These are phyloP conservation scores for Lodderomyces parapsilosis DNA, from an alignment of 1,139 yeast genomes.

Conservation along the genomic window DNA sequence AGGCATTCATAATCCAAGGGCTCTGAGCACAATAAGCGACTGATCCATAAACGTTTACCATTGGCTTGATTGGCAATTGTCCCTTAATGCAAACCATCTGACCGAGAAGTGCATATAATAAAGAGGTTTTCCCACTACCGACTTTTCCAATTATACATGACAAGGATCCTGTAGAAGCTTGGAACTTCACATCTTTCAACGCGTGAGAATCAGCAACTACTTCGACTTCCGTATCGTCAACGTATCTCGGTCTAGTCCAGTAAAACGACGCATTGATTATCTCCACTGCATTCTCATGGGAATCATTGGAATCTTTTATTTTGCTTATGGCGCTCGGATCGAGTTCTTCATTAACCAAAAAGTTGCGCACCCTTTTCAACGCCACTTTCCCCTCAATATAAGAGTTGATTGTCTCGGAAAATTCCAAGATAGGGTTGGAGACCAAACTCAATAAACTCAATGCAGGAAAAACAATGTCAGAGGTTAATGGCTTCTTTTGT, in stretches of 20 bases:
- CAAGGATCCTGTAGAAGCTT: conserved; percentile 55
- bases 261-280: conserved; percentile 18
- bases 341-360: conserved; percentile 27
- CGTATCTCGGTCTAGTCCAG: conserved; percentile 13
- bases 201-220: conserved; percentile 26
- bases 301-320: neutral
- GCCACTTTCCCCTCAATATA: conserved; percentile 32
- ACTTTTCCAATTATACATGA: conserved; percentile 74
- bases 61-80: conserved; percentile 4
- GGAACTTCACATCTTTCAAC: conserved; percentile 47
- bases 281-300: conserved; percentile 10
- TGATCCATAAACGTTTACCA: conserved; percentile 18
- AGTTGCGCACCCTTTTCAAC: conserved; percentile 25
- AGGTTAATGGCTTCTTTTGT: conserved; percentile 23
- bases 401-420: conserved; percentile 27
- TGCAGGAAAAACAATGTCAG: conserved; percentile 36
- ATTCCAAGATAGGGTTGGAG: conserved; percentile 28
- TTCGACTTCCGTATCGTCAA: conserved; percentile 7
- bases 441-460: conserved; percentile 31
- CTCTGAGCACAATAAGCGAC: conserved; percentile 31
- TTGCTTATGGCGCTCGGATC: conserved; percentile 18
- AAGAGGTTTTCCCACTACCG: conserved; percentile 44
- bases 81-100: conserved; percentile 20
- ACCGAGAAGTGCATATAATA: conserved; percentile 28
- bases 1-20: conserved; percentile 79